A percentile compares a stretch with the other conserved stretches of the same genome.
Conservation (phyloP, 2,329 filamentous ascomycete genomes). For the Anthostomella pinea region DNA sequence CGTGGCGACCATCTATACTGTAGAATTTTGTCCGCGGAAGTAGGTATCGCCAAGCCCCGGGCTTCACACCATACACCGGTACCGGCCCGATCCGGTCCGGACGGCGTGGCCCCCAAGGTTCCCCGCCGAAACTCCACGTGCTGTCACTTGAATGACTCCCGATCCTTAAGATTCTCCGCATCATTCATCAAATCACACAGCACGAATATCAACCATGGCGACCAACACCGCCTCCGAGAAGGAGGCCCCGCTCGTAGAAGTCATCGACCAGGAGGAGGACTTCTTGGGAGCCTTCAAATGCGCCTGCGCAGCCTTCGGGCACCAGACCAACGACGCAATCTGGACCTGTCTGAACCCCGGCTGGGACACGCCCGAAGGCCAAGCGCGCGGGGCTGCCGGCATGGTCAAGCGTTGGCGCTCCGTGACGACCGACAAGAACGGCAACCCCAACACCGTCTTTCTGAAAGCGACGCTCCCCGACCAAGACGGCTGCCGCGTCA, state of each 20-base stretch:
- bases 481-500: conserved; percentile 22
- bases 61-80: too few species aligned
- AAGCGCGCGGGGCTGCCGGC: conserved; percentile 32
- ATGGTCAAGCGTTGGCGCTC: conserved; percentile 41
- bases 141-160: too few species aligned
- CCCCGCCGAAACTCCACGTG: too few species aligned
- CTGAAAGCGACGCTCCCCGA: conserved; percentile 49
- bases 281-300: conserved; percentile 27
- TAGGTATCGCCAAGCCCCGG: too few species aligned
- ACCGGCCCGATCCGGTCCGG: too few species aligned
- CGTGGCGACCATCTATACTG: too few species aligned
- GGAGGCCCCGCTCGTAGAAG: conserved; percentile 17
- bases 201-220: too few species aligned
- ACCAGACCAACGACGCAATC: conserved; percentile 47
- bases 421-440: conserved; percentile 38
- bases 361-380: conserved; percentile 50
- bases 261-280: conserved; percentile 17
- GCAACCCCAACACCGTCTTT: conserved; percentile 47
- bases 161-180: too few species aligned
- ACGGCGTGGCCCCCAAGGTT: too few species aligned
- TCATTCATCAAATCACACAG: too few species aligned
- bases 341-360: conserved; percentile 51
- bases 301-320: conserved; percentile 43
- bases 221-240: neutral
- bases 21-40: too few species aligned